These are phyloP conservation scores for Spinacia oleracea DNA, from an alignment of 179 eudicot species.

Conservation along the genomic window DNA sequence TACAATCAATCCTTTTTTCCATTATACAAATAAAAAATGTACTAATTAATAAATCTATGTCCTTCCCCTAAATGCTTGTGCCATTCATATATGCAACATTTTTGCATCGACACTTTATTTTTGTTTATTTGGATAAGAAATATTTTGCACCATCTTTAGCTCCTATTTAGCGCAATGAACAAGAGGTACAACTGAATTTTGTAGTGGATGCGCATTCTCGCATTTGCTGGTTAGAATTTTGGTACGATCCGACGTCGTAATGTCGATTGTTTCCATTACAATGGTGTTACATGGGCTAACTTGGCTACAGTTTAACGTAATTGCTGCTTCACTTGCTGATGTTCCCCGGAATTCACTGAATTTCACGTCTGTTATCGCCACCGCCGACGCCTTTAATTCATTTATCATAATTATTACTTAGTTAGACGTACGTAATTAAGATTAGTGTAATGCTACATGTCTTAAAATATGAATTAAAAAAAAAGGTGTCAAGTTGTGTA, in stretches of 20 bases:
- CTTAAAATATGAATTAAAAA: not conserved
- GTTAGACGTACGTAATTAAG: not conserved
- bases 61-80: not conserved
- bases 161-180: not conserved
- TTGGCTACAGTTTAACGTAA: conserved; percentile 45
- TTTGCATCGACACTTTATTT: not conserved
- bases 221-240: not conserved
- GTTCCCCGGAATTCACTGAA: conserved; percentile 45
- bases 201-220: conserved; percentile 5
- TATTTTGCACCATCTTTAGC: not conserved
- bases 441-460: not conserved
- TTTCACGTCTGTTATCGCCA: conserved; percentile 38
- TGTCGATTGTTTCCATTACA: conserved; percentile 25
- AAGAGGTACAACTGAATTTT: conserved; percentile 6
- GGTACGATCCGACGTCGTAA: conserved; percentile 1
- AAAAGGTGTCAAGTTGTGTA: not conserved
- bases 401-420: not conserved
- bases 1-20: too few relatives aligned
- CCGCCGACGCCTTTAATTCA: conserved; percentile 33
- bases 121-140: too few relatives aligned
- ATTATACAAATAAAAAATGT: too few relatives aligned
- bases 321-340: conserved; percentile 37
- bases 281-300: conserved; percentile 36
- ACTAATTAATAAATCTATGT: not conserved
- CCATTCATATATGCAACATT: not conserved